Conservation (phyloP, 176 grass and related monocot genomes). For the Metroxylon sagu region DNA sequence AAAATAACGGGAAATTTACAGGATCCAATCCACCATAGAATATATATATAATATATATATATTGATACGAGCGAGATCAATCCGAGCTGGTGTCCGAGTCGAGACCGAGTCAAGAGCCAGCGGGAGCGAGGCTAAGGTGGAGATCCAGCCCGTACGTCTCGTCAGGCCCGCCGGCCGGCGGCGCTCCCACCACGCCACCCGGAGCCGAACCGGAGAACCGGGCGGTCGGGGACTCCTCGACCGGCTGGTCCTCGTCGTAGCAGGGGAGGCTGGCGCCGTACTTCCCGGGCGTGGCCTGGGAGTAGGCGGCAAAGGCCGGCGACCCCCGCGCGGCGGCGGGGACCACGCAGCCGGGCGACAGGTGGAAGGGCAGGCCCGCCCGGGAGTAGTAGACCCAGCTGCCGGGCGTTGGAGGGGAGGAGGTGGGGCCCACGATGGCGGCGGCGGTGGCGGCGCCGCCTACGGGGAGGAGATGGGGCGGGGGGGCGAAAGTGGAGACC, state of each 20-base stretch:
- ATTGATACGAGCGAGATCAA: too few species aligned
- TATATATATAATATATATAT: too few species aligned
- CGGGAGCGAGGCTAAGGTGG: slow-evolving; percentile 64
- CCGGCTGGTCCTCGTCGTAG: neutral
- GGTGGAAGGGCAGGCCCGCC: slow-evolving; percentile 18
- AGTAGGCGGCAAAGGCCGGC: slow-evolving; percentile 2
- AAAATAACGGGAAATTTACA: too few species aligned
- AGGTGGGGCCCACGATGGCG: too few species aligned
- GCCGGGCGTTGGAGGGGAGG: neutral
- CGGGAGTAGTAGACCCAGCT: neutral
- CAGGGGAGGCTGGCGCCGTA: neutral
- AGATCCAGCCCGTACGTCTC: slow-evolving; percentile 50
- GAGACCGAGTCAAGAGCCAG: slow-evolving; percentile 30
- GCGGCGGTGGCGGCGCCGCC: slow-evolving; percentile 1
- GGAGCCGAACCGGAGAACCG: neutral
- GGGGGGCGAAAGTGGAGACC: slow-evolving; percentile 8
- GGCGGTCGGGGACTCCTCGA: neutral
- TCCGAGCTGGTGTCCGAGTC: neutral
- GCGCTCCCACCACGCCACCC: neutral
- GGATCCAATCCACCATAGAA: too few species aligned
- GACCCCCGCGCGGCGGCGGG: slow-evolving; percentile 1
- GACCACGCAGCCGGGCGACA: slow-evolving; percentile 11
- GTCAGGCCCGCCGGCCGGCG: neutral
- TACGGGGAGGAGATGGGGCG: slow-evolving; percentile 19
- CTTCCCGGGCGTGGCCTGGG: neutral